phyloP scores from a whole-genome alignment of 148 eudicot species.

The Fagopyrum homotropicum region DNA sequence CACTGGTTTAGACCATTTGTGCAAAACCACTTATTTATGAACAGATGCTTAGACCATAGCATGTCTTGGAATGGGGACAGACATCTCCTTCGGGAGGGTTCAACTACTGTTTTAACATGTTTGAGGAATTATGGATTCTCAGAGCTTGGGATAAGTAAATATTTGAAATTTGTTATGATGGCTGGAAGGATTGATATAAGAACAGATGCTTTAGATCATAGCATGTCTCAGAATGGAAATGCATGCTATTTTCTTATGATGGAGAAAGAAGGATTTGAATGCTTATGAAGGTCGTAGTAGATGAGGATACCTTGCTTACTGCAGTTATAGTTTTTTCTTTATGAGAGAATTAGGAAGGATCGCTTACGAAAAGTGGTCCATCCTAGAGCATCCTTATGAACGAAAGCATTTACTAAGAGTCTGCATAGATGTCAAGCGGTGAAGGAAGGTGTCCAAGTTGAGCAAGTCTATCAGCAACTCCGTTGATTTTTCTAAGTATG shows the following conservation, averaged over 20 bases:
- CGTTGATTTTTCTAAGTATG: no score
- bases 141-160: background rate
- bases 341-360: no score
- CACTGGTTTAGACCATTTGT: background rate
- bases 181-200: background rate
- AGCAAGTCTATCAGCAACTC: no score
- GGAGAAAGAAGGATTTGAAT: background rate
- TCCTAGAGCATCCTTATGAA: no score
- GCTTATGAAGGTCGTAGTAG: background rate
- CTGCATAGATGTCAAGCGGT: no score
- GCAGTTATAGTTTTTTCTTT: no score
- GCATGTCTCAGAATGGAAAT: background rate
- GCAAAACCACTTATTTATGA: background rate
- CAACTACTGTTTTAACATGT: background rate
- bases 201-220: conserved; percentile 3
- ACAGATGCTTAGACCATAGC: background rate
- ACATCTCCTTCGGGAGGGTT: background rate
- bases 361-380: no score
- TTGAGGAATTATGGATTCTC: background rate
- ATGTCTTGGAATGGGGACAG: background rate
- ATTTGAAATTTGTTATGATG: background rate
- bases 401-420: no score
- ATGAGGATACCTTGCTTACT: background rate
- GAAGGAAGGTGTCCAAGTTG: no score
- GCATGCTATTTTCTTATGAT: background rate